Conservation (phyloP, 2,329 filamentous ascomycete species). For the Colletotrichum lentis region DNA sequence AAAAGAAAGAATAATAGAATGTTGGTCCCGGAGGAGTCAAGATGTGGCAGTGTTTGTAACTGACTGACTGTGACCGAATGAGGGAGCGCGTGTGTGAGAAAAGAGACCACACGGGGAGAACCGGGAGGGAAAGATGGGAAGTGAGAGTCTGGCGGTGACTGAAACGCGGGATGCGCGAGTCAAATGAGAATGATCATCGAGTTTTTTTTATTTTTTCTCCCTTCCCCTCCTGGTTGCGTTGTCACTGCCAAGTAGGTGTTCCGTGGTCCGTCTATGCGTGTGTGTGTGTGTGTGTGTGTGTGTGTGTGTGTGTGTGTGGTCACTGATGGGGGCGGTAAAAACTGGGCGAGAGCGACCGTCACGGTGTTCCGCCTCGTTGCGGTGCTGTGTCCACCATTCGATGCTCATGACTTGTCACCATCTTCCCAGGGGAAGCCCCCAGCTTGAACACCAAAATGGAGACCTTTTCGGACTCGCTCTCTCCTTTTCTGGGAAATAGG, state of each 20-base stretch:
- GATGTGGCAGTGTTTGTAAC: not conserved
- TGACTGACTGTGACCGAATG: not conserved
- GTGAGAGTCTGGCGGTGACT: not conserved
- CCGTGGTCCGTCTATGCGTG: not conserved
- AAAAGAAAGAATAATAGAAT: conserved; percentile 10
- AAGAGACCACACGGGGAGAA: not conserved
- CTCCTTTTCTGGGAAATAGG: conserved; percentile 17
- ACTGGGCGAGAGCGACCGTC: conserved; percentile 4
- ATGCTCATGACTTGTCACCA: not conserved
- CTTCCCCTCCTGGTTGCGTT: not conserved
- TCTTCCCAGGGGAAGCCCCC: not conserved
- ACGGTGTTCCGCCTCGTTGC: not conserved
- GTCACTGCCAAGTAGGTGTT: not conserved
- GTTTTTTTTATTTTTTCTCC: not conserved
- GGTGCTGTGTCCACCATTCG: not conserved
- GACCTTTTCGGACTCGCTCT: not conserved
- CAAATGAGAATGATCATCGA: conserved; percentile 19
- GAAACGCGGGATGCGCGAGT: conserved; percentile 33
- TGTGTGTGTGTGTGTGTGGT: not conserved
- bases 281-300: conserved; percentile 1
- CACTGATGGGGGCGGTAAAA: not conserved
- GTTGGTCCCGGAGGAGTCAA: conserved; percentile 2
- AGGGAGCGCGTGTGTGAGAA: not conserved
- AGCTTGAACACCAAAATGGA: not conserved
- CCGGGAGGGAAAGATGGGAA: not conserved